Percentiles rank a stretch among this genome's conserved stretches.
These are phyloP conservation scores for Coffea canephora DNA, from an alignment of 257 asterid genomes.

Conservation along the genomic window DNA sequence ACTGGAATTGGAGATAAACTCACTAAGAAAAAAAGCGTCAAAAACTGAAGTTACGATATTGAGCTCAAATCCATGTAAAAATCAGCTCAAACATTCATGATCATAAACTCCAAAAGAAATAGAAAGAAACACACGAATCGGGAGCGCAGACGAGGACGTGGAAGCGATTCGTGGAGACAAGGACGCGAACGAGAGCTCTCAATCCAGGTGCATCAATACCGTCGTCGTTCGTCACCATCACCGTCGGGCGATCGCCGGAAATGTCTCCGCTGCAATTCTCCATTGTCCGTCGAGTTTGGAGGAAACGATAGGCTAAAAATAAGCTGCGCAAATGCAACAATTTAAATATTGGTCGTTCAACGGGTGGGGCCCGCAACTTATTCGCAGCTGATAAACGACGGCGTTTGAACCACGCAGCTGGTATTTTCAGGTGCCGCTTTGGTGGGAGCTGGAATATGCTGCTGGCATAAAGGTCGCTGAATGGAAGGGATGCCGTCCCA, in stretches of 20 bases:
- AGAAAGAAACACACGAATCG: constrained; percentile 44
- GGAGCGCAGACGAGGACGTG: constrained; percentile 87
- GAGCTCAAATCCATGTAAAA: not conserved
- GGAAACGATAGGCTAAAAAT: not conserved
- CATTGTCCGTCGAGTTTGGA: constrained; percentile 26
- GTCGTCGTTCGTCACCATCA: constrained; percentile 92
- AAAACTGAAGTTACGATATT: not conserved
- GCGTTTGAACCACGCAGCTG: constrained; percentile 1
- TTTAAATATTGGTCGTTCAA: not conserved
- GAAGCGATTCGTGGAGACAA: constrained; percentile 67
- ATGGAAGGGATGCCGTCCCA: not conserved
- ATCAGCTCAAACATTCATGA: not conserved
- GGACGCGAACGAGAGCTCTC: constrained; percentile 65
- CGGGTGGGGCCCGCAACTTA: not conserved
- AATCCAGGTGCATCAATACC: constrained; percentile 88
- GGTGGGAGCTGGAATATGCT: not conserved
- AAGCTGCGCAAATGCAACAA: not conserved
- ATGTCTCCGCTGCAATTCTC: constrained; percentile 21
- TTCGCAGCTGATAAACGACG: constrained; percentile 11
- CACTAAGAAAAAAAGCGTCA: not conserved
- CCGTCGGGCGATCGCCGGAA: constrained; percentile 53
- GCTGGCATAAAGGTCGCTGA: not conserved
- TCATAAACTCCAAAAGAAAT: not conserved
- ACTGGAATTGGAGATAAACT: not conserved
- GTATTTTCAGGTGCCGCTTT: not conserved